Evolutionary conservation across 345 rosid genomes (phyloP), one percentile per base, ranked within the genome.

Genomic region (Turritis glabra): DNA sequence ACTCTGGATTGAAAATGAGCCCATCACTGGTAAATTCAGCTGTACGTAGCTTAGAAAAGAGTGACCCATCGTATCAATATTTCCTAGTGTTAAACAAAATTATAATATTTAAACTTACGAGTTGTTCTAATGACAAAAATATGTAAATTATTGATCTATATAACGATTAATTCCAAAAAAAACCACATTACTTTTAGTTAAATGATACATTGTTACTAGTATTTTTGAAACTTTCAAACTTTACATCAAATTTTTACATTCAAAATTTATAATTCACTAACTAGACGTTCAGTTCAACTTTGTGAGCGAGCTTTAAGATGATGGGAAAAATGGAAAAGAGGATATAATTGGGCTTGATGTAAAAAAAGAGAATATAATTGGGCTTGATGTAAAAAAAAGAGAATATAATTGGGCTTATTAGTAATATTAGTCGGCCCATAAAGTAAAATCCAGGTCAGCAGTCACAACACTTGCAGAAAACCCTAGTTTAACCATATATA

Each of bases 401-500:
- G 7, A 40, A 59, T 25, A 21, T 21, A 47, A 69, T 13, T 69
- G 75, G 75, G 74, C 64, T 27, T 47, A 4, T 27, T 26, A 0
- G 15, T 23, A 3, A 35, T 0, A 12, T 15, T 23, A 0, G 0
- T 3, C 29, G 72, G 76, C 72, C 80, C 80, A 77, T 17, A 15
- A 0, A 61, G 6, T n/a, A 0, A 69, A 69, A 14, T 22, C 29
- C 23, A 76, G 32, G 18, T 17, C 12, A 69, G 71, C 58, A n/a
- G n/a, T 27, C 11, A 8, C 29, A 57, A 13, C 8, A 26, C 23
- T 3, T 4, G 0, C 1, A 38, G 64, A 17, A 76, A 77, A 56
- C 80, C 80, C 80, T 77, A 77, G 61, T 10, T 33, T 38, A 55
- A 5, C 0, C 52, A 37, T 38, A 77, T 63, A 77, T 77, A 77